Evolutionary conservation across 805 yeast species (phyloP).

Genomic region (Saccharomycopsis schoenii): DNA sequence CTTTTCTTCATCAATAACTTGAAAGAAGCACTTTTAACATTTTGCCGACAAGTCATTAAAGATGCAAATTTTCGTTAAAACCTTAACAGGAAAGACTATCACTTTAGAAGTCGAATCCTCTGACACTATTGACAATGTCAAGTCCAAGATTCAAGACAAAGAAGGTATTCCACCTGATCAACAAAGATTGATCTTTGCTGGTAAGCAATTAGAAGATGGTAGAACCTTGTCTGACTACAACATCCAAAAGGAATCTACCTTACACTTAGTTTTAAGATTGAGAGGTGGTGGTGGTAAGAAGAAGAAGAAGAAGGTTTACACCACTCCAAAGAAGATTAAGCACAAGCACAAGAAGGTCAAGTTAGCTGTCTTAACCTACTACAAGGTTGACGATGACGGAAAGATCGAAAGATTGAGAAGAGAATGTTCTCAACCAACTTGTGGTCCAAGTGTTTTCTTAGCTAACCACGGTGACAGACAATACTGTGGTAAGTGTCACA

Average conservation of each 20-base stretch:
- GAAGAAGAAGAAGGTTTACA: constrained; percentile 99
- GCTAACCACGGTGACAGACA: constrained; percentile 98
- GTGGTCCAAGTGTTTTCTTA: constrained; percentile 99
- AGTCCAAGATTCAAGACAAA: constrained; percentile 93
- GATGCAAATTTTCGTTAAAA: constrained; percentile 98
- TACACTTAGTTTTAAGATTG: constrained; percentile 92
- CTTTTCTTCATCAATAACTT: constrained; percentile 4
- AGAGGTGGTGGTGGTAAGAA: constrained; percentile 99
- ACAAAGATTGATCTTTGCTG: constrained; percentile 94
- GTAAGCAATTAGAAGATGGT: constrained; percentile 95
- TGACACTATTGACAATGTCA: constrained; percentile 95
- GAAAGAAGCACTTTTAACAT: constrained; percentile 18
- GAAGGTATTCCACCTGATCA: constrained; percentile 98
- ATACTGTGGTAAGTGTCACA: constrained; percentile 99
- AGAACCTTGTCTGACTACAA: constrained; percentile 96
- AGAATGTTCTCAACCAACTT: constrained; percentile 85
- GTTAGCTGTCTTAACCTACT: constrained; percentile 98
- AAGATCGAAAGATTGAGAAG: constrained; percentile 97
- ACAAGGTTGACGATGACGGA: constrained; percentile 98
- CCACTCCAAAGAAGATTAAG: constrained; percentile 99
- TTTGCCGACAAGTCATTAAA: constrained; percentile 39
- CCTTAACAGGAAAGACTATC: constrained; percentile 98
- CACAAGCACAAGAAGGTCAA: constrained; percentile 99
- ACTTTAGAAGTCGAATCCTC: constrained; percentile 97
- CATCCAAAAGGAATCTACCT: constrained; percentile 95